phyloP scores from a whole-genome alignment of 2,329 filamentous ascomycete genomes.

The Hyphodiscus sp. region DNA sequence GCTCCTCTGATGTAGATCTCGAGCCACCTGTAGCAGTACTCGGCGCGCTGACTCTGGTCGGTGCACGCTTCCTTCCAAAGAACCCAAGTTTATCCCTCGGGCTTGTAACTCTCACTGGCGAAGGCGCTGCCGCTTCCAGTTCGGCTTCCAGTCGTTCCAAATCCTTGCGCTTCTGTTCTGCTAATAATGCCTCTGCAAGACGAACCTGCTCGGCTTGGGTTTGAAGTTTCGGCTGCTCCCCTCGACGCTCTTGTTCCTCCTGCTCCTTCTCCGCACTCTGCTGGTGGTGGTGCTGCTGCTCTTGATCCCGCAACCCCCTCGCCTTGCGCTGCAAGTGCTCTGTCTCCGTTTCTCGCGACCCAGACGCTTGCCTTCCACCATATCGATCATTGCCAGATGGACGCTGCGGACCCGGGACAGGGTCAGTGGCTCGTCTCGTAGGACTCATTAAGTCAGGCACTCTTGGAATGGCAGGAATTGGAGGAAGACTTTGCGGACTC shows the following conservation, averaged over 20 bases:
- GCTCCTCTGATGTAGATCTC: background rate
- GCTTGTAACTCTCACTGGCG: conserved; percentile 9
- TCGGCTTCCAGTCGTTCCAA: conserved; percentile 27
- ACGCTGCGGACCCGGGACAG: conserved; percentile 5
- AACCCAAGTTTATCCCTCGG: conserved; percentile 26
- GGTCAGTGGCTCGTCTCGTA: conserved; percentile 15
- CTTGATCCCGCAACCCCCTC: conserved; percentile 13
- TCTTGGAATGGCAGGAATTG: conserved; percentile 11
- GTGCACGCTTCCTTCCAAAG: conserved; percentile 24
- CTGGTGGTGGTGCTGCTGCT: conserved; percentile 13
- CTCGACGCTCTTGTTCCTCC: conserved; percentile 10
- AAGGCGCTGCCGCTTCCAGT: conserved; percentile 25
- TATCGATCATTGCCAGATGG: background rate
- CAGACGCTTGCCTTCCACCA: background rate
- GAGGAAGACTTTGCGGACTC: conserved; percentile 3
- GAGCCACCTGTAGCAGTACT: conserved; percentile 8
- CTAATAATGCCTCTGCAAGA: conserved; percentile 22
- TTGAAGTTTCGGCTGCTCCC: conserved; percentile 2
- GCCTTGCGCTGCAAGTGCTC: conserved; percentile 16
- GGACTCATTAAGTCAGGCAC: conserved; percentile 2
- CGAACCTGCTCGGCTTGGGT: conserved; percentile 11
- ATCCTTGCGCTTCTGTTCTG: conserved; percentile 29
- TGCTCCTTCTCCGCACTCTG: conserved; percentile 5
- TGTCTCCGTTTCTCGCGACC: conserved; percentile 16
- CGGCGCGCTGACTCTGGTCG: conserved; percentile 14